Percentiles rank a stretch among this genome's conserved stretches.
These are phyloP conservation scores for Kregervanrija pseudodelftensis DNA, from an alignment of 805 yeast genomes.

Conservation along the genomic window DNA sequence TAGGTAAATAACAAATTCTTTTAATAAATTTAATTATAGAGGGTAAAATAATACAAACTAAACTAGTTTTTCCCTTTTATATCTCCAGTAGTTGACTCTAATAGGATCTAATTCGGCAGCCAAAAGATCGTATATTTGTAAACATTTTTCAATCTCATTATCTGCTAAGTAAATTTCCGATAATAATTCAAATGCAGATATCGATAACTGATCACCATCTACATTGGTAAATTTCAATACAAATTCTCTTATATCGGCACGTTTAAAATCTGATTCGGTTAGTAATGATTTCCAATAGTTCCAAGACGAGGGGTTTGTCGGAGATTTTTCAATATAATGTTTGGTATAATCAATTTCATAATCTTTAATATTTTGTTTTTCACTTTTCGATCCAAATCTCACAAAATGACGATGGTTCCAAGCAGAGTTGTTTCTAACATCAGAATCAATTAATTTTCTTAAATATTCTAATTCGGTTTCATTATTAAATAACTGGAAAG, in stretches of 20 bases:
- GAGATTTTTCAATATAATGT: conserved; percentile 46
- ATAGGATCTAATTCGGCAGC: conserved; percentile 29
- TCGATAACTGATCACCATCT: conserved; percentile 30
- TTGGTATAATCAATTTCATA: conserved; percentile 50
- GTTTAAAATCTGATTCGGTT: neutral
- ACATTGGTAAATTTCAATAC: conserved; percentile 33
- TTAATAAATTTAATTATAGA: conserved; percentile 6
- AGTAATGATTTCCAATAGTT: conserved; percentile 44
- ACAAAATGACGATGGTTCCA: conserved; percentile 84
- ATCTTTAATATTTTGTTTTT: conserved; percentile 18
- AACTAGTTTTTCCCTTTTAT: conserved; percentile 1
- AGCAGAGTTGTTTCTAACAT: conserved; percentile 84
- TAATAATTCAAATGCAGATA: conserved; percentile 58
- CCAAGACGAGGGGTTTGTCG: conserved; percentile 85
- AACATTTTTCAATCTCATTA: conserved; percentile 29
- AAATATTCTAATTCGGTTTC: conserved; percentile 47
- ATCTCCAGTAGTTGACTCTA: conserved; percentile 27
- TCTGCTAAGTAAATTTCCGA: conserved; percentile 40
- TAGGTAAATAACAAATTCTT: neutral
- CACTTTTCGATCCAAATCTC: conserved; percentile 22
- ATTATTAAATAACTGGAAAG: conserved; percentile 40
- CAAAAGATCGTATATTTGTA: conserved; percentile 43
- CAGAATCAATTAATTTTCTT: conserved; percentile 42
- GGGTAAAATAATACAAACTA: neutral
- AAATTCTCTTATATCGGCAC: conserved; percentile 33